Percentiles rank a stretch among this genome's conserved stretches.
phyloP scores from a whole-genome alignment of 768 basidiomycete genomes.

The Kwoniella mangroviensis region DNA sequence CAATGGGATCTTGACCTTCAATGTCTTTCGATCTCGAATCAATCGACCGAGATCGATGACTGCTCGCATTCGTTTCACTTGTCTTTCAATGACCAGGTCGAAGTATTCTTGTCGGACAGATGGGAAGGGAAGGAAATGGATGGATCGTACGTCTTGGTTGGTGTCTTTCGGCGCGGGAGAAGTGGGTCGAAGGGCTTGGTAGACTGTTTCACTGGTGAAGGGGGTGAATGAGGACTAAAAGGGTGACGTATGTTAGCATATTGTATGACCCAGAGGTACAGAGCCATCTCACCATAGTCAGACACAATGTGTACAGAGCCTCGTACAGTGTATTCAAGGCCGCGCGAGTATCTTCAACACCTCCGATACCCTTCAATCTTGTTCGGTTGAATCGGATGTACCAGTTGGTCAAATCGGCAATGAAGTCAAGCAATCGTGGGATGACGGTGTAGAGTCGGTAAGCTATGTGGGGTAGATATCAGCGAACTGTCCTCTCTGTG shows the following conservation, averaged over 20 bases:
- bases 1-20: constrained; percentile 85
- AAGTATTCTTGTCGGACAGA: constrained; percentile 93
- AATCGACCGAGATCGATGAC: constrained; percentile 90
- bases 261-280: too few relatives aligned
- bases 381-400: constrained; percentile 99
- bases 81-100: constrained; percentile 87
- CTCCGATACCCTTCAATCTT: constrained; percentile 92
- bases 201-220: constrained; percentile 94
- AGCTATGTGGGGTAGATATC: constrained; percentile 56
- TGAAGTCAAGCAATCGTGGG: constrained; percentile 85
- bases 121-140: constrained; percentile 95
- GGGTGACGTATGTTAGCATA: neutral
- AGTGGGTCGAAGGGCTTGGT: constrained; percentile 87
- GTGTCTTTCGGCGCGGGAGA: constrained; percentile 63
- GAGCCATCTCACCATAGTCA: constrained; percentile 76
- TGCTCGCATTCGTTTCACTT: constrained; percentile 90
- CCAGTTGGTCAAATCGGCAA: constrained; percentile 98
- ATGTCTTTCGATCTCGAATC: constrained; percentile 80
- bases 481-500: neutral
- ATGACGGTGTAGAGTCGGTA: constrained; percentile 98
- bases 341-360: constrained; percentile 78
- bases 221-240: constrained; percentile 93
- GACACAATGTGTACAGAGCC: constrained; percentile 87
- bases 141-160: constrained; percentile 77
- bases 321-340: constrained; percentile 97